phyloP scores from a whole-genome alignment of 108 stramenopile genomes.

The Pseudonitzschia pungens region DNA sequence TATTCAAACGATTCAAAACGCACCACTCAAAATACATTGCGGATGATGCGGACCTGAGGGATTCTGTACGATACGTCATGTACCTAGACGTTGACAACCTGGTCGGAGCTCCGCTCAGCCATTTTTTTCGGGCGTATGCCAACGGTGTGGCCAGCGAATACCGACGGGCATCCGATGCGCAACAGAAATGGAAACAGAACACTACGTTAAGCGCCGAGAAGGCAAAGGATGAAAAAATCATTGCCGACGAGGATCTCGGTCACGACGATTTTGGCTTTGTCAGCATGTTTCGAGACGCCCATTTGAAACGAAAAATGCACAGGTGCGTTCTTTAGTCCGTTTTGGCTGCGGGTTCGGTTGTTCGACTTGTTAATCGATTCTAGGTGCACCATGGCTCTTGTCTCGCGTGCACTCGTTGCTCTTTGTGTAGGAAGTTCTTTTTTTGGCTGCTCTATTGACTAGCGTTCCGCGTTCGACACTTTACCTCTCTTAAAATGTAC shows the following conservation, averaged over 20 bases:
- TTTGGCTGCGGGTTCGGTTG: not conserved
- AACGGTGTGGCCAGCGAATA: not conserved
- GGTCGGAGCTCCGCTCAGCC: not conserved
- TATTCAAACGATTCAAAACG: slow-evolving; percentile 19
- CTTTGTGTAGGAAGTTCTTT: too few relatives aligned
- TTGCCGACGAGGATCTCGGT: not conserved
- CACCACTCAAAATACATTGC: slow-evolving; percentile 14
- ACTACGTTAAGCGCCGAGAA: too few relatives aligned
- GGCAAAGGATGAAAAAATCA: not conserved
- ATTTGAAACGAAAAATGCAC: slow-evolving; percentile 3
- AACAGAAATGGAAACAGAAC: not conserved
- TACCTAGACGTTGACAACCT: slow-evolving; percentile 20
- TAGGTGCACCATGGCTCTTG: too few relatives aligned
- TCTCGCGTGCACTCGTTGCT: not conserved
- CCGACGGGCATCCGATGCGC: not conserved
- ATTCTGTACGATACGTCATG: slow-evolving; percentile 10
- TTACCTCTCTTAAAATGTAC: not conserved
- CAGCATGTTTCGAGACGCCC: slow-evolving; percentile 11
- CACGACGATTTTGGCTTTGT: slow-evolving; percentile 9
- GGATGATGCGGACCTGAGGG: not conserved
- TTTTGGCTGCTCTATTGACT: too few relatives aligned
- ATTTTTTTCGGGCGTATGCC: slow-evolving; percentile 3
- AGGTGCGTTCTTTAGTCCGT: not conserved
- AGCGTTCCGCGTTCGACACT: not conserved
- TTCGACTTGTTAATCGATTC: not conserved